Evolutionary conservation across 2,329 filamentous ascomycete species (phyloP).

Genomic region (Aspergillus sp.): DNA sequence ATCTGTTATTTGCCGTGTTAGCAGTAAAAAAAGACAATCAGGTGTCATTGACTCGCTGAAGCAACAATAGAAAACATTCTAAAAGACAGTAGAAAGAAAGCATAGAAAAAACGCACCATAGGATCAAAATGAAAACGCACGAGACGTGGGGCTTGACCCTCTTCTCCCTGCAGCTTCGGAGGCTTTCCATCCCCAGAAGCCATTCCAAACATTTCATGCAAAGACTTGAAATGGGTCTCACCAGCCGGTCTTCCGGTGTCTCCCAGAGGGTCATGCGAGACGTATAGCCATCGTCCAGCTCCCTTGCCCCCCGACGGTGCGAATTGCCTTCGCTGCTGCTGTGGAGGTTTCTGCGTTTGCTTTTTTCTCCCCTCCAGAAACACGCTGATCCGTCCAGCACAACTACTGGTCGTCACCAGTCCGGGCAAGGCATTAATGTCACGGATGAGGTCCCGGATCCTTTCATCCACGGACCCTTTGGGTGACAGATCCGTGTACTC

Average conservation of each 20-base stretch:
- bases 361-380: constrained; percentile 70
- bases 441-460: constrained; percentile 66
- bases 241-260: constrained; percentile 9
- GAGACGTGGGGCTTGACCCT: constrained; percentile 39
- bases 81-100: constrained; percentile 6
- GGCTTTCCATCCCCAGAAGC: constrained; percentile 23
- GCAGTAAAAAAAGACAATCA: not conserved
- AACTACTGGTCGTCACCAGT: constrained; percentile 87
- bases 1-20: constrained; percentile 50
- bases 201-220: constrained; percentile 39
- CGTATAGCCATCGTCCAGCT: constrained; percentile 75
- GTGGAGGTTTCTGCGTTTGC: constrained; percentile 4
- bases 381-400: constrained; percentile 76
- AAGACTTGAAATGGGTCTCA: not conserved
- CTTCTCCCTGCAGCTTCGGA: constrained; percentile 7
- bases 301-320: constrained; percentile 76
- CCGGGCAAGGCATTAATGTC: constrained; percentile 68
- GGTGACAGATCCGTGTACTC: constrained; percentile 78
- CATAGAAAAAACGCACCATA: constrained; percentile 56
- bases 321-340: constrained; percentile 22
- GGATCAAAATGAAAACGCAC: constrained; percentile 91
- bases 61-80: not conserved
- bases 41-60: too few relatives aligned
- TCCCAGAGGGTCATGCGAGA: constrained; percentile 67
- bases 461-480: constrained; percentile 76